Conservation (phyloP, 2,329 filamentous ascomycete species). For the Trichophyton benhamiae region DNA sequence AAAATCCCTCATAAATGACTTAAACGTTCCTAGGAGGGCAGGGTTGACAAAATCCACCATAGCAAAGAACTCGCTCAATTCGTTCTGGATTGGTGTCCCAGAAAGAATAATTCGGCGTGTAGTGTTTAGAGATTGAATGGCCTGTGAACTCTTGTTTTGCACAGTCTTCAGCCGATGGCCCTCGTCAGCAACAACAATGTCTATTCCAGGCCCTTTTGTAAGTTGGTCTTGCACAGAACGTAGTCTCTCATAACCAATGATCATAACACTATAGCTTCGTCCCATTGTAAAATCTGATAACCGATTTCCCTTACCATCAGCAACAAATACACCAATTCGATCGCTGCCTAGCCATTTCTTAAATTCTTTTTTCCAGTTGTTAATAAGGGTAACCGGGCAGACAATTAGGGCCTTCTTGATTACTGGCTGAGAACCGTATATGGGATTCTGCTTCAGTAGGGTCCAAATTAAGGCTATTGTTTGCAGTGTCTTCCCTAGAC, state of each 20-base stretch:
- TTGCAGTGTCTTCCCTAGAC: slow-evolving; percentile 60
- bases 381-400: slow-evolving; percentile 58
- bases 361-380: slow-evolving; percentile 63
- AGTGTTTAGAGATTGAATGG: slow-evolving; percentile 53
- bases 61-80: slow-evolving; percentile 54
- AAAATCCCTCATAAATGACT: slow-evolving; percentile 52
- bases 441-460: slow-evolving; percentile 57
- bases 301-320: slow-evolving; percentile 47
- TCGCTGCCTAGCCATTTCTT: slow-evolving; percentile 62
- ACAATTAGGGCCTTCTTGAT: slow-evolving; percentile 61
- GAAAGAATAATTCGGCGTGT: slow-evolving; percentile 51
- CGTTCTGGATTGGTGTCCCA: slow-evolving; percentile 57
- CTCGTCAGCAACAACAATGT: slow-evolving; percentile 60
- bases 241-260: slow-evolving; percentile 61
- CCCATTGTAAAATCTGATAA: slow-evolving; percentile 58
- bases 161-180: slow-evolving; percentile 56
- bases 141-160: slow-evolving; percentile 55
- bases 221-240: slow-evolving; percentile 53
- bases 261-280: slow-evolving; percentile 57
- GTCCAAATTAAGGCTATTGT: slow-evolving; percentile 63
- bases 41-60: slow-evolving; percentile 60
- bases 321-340: slow-evolving; percentile 55
- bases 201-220: slow-evolving; percentile 49
- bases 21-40: slow-evolving; percentile 49
- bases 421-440: slow-evolving; percentile 46